Conservation (phyloP, 73 alveolate genomes). For the Diophrys sp. region DNA sequence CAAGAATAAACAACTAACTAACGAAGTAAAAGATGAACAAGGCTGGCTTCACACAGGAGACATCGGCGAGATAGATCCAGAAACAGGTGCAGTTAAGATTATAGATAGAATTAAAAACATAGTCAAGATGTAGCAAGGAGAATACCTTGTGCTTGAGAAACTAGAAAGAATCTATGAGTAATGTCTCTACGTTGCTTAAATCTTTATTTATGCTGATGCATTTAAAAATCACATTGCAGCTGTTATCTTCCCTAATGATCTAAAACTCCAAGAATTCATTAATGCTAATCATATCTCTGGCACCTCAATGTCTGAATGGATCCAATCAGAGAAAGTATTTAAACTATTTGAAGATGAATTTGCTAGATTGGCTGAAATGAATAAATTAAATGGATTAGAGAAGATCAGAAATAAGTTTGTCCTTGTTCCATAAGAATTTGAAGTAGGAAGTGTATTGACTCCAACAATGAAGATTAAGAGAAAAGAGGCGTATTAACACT, state of each 20-base stretch:
- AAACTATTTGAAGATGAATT: conserved; percentile 6
- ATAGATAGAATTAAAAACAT: conserved; percentile 77
- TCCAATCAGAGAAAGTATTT: conserved; percentile 10
- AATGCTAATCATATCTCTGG: background rate
- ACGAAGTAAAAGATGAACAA: conserved; percentile 77
- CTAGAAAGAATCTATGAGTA: conserved; percentile 41
- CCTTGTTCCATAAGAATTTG: conserved; percentile 41
- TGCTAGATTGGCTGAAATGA: conserved; percentile 11
- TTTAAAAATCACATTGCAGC: conserved; percentile 66
- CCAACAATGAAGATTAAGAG: conserved; percentile 70
- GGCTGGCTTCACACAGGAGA: conserved; percentile 96
- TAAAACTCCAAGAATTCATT: background rate
- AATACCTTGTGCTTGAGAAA: conserved; percentile 68
- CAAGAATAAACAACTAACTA: conserved; percentile 64
- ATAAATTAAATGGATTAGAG: conserved; percentile 19
- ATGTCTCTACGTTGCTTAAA: conserved; percentile 45
- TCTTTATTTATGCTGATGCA: conserved; percentile 78
- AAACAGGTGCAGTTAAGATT: conserved; percentile 81
- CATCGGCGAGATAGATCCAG: conserved; percentile 49
- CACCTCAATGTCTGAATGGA: background rate
- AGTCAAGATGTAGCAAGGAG: conserved; percentile 72
- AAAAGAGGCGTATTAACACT: conserved; percentile 55
- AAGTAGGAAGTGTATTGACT: conserved; percentile 66
- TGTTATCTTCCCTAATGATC: conserved; percentile 61
- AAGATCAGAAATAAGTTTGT: too few species aligned